Evolutionary conservation across 2,329 filamentous ascomycete genomes (phyloP), one percentile per base, ranked within the genome.

Genomic region (Aspergillus tamarii): DNA sequence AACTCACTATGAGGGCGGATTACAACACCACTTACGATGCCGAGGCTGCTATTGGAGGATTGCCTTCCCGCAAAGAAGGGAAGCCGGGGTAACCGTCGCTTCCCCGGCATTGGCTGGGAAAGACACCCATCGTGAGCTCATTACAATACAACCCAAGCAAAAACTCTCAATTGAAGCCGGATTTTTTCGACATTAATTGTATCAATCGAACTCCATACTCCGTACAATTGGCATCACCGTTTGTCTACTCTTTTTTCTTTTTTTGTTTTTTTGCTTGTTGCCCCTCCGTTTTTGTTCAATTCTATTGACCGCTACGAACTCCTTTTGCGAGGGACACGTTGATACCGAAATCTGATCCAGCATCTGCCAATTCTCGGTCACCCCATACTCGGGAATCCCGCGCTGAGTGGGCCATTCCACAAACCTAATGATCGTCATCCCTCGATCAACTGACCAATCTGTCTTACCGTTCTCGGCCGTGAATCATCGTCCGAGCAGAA

Each of bases 341-440:
- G 52, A 54, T 45, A 30, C 23, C 39, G 36, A 53, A 65, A 57
- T 66, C 57, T 58, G 62, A 62, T 50, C 64, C 64, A 64, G 52
- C 59, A 54, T 50, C 34, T 55, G 32, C 52, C 32, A 55, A 23
- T 36, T 55, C 57, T 68, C 66, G 67, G 67, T 28, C 65, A 53
- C 65, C 65, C 68, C 66, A 61, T 64, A 66, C 63, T 65, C 62
- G 68, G 66, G 56, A 58, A 69, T 69, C 63, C 68, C 68, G 63
- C 57, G 60, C 57, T 50, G 26, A 26, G 67, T 69, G 67, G 66
- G 60, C 63, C 67, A 66, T 67, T 66, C 66, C 66, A 59, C 52
- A 53, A 60, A 62, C 60, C 60, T 19, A 57, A 59, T 55, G 66
- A 65, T 66, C 66, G 64, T 43, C 60, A 65, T 63, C 45, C 61